Percentiles rank a stretch among this genome's conserved stretches.
phyloP scores from a whole-genome alignment of 2,329 filamentous ascomycete genomes.

The Epichloe glyceriae region DNA sequence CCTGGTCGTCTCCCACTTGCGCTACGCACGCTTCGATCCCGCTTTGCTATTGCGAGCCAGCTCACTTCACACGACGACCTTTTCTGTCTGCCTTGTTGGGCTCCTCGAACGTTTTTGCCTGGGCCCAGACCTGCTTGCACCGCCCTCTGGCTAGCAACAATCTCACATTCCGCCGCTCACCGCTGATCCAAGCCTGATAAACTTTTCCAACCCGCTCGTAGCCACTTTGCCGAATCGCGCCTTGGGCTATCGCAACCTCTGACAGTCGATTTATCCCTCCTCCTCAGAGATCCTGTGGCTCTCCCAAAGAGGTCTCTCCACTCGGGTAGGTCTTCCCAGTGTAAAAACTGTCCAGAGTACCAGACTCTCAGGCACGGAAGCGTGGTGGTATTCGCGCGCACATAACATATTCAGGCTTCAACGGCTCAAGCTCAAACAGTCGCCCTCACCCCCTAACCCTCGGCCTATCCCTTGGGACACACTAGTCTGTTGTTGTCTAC shows the following conservation, averaged over 20 bases:
- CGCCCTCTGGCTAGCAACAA: not conserved
- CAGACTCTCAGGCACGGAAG: not conserved
- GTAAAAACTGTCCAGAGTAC: not conserved
- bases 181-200: conserved; percentile 1
- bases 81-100: not conserved
- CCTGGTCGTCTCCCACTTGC: not conserved
- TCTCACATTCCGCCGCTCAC: conserved; percentile 1
- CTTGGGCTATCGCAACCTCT: not conserved
- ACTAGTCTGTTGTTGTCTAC: not conserved
- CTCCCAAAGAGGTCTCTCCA: not conserved
- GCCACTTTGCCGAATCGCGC: not conserved
- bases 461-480: not conserved
- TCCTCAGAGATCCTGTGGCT: not conserved
- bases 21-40: not conserved
- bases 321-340: not conserved
- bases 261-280: not conserved
- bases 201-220: not conserved
- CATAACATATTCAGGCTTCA: conserved; percentile 10
- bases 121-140: not conserved
- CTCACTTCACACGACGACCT: not conserved
- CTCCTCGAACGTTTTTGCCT: not conserved
- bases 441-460: not conserved
- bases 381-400: not conserved
- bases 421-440: conserved; percentile 10
- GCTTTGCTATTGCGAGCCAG: not conserved